Evolutionary conservation across 352 stramenopile species (phyloP), one percentile per base, ranked within the genome.

Genomic region (Pythium periplocum): DNA sequence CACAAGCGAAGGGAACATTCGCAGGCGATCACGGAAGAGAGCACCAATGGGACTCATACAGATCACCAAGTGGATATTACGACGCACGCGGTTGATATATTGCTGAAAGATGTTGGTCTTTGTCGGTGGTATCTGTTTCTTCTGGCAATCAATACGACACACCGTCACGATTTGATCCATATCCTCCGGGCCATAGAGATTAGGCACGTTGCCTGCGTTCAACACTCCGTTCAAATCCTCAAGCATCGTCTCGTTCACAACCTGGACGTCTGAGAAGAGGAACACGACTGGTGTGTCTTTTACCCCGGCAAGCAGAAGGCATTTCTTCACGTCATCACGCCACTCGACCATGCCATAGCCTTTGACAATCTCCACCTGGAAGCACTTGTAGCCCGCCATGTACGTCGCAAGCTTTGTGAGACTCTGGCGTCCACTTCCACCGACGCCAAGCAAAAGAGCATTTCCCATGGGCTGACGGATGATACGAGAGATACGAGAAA

Each of bases 361-460:
- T 53, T 98, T 98, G 4, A 92, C 74, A 55, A 98, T 98, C 61
- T 98, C 93, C n/a, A 98, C 87, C 61, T 98, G 92, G 44, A 96
- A 97, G 10, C 95, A 85, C 35, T 92, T 84, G 66, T 96, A 98
- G 0, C 88, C 88, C 2, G 90, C 88, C 79, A 98, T 97, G 50
- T 96, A 98, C 0, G 87, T 90, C 7, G 93, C 90, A 1, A 98
- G 71, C 30, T 95, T 90, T 0, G 91, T 97, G 9, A 98, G 66
- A 59, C 78, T 96, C 59, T 98, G 93, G 4, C 93, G 82, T 4
- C 93, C 93, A 59, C 84, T 97, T 4, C 93, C 93, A 32, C 94
- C 94, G 2, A 98, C 91, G 6, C 93, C 93, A 3, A 98, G 69
- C 40, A 98, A 68, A 0, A 98, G 58, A 1, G 85, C 88, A 57